A percentile compares a stretch with the other conserved stretches of the same genome.
These are phyloP conservation scores for Lithospermum erythrorhizon DNA, from an alignment of 257 asterid species.

Conservation along the genomic window DNA sequence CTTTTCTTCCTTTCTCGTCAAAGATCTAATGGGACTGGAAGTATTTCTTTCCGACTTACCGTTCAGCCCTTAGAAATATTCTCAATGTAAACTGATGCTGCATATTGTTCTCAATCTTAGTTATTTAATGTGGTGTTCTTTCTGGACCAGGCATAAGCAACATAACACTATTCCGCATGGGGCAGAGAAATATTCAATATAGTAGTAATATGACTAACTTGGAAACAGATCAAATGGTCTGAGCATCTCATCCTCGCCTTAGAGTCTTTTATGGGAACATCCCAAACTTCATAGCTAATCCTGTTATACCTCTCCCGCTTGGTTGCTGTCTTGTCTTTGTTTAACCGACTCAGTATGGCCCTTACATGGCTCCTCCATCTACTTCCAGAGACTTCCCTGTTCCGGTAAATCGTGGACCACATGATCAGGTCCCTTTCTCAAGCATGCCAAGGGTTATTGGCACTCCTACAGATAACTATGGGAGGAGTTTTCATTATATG, in stretches of 20 bases:
- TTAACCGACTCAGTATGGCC: conserved; percentile 42
- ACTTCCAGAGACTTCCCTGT: conserved; percentile 41
- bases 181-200: conserved; percentile 49
- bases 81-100: not conserved
- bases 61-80: not conserved
- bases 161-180: conserved; percentile 33
- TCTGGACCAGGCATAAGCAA: conserved; percentile 33
- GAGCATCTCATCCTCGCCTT: conserved; percentile 47
- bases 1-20: too few species aligned
- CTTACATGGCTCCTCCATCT: conserved; percentile 46
- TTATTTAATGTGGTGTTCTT: conserved; percentile 3
- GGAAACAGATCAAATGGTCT: conserved; percentile 51
- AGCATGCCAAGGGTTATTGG: conserved; percentile 16
- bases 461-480: conserved; percentile 21
- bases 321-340: too few species aligned
- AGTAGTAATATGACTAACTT: conserved; percentile 34
- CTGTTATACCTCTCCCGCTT: conserved; percentile 29
- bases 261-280: conserved; percentile 40
- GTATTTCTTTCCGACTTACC: not conserved
- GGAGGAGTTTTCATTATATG: conserved; percentile 29
- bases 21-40: not conserved
- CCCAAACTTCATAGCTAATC: conserved; percentile 27
- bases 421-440: conserved; percentile 32
- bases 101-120: conserved; percentile 1
- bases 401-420: conserved; percentile 42